Evolutionary conservation across 306 rosid species (phyloP), one percentile per base, ranked within the genome.

Genomic region (Calophaca sinica): DNA sequence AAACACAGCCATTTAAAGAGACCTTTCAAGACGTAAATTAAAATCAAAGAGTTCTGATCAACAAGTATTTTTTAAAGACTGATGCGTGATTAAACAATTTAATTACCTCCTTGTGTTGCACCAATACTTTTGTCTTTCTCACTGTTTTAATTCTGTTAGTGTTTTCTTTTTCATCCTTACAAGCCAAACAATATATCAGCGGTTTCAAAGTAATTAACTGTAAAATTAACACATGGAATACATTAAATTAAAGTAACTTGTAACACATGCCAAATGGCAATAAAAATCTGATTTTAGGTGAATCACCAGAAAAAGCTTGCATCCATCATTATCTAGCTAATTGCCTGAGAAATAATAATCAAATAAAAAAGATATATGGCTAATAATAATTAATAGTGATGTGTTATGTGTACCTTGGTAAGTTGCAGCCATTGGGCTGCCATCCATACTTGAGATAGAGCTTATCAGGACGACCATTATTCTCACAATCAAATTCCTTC

Each of bases 381-480:
- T 5, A 39, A 5, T 7, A 36, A 52, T 20, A 20, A 20, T 32
- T 3, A 12, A n/a, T n/a, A 9, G 2, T 31, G 4, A n/a, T 14
- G 13, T 14, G 33, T 6, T 1, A 11, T 52, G 31, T 28, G 57
- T 65, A 90, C 98, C 92, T 88, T 42, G 91, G 88, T 67, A 90
- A 75, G 80, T 71, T 68, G 84, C 98, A 93, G 29, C 41, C 64
- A 8, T 62, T 20, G 9, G 98, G 96, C 7, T 90, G 90, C 98
- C 98, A 93, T 80, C 89, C 71, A 44, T 83, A 88, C 36, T 86
- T 80, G 74, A 84, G 90, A 63, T 88, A 93, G 71, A 73, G 7
- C 12, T 78, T 60, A 60, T 93, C 90, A 7, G 90, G 88, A 35
- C 96, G 94, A 60, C 89, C 92, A 83, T 92, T 88, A 2, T 9